A percentile compares a stretch with the other conserved stretches of the same genome.
phyloP scores from a whole-genome alignment of 768 basidiomycete species.

The Naganishia antarctica region DNA sequence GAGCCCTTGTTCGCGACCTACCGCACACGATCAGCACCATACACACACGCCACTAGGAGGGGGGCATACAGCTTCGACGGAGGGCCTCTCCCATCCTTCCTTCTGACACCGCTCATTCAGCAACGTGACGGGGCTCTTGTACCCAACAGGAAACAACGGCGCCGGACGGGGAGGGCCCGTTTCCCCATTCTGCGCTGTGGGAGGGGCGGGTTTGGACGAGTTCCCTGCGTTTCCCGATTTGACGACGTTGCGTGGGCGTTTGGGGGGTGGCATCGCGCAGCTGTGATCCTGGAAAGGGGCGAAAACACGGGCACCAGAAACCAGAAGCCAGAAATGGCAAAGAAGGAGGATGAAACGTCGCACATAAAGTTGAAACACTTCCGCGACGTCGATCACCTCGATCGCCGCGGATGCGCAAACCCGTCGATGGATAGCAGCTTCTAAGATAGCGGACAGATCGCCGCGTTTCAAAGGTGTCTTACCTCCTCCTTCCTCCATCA shows the following conservation, averaged over 20 bases:
- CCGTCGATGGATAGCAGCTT: too few relatives aligned
- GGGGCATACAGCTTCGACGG: constrained; percentile 54
- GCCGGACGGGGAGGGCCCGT: constrained; percentile 40
- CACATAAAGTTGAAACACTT: too few relatives aligned
- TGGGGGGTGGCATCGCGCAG: constrained; percentile 42
- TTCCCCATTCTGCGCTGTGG: constrained; percentile 20
- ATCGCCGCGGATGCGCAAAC: too few relatives aligned
- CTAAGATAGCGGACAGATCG: too few relatives aligned
- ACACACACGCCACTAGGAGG: too few relatives aligned
- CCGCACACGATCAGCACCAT: background rate
- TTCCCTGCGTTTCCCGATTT: constrained; percentile 88
- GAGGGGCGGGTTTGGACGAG: constrained; percentile 57
- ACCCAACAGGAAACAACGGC: constrained; percentile 74
- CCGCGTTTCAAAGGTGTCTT: background rate
- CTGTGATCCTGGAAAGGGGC: background rate
- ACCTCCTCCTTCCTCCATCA: background rate
- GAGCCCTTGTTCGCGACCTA: constrained; percentile 35
- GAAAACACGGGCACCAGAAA: too few relatives aligned
- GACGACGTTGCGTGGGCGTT: constrained; percentile 67
- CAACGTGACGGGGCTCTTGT: constrained; percentile 73
- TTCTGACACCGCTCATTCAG: constrained; percentile 88
- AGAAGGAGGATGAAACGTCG: too few relatives aligned
- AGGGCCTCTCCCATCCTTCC: constrained; percentile 78
- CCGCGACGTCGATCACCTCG: too few relatives aligned
- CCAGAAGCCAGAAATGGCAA: background rate